Evolutionary conservation across 116 monocot genomes (phyloP).

Genomic region (Dioscorea cayenensis): DNA sequence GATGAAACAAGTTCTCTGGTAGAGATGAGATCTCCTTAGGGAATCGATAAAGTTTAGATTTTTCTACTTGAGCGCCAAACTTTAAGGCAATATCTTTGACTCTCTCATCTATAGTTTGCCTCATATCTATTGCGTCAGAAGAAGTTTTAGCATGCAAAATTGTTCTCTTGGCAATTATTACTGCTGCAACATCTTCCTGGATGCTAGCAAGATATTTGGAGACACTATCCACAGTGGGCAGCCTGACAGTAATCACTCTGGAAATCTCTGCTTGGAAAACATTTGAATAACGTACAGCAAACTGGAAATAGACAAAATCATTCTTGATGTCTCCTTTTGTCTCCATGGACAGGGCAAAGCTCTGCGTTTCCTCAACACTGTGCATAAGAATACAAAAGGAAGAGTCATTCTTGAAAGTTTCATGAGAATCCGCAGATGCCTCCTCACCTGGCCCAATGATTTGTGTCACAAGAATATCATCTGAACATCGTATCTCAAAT

Average conservation of each 20-base stretch:
- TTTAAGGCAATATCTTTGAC: slow-evolving; percentile 79
- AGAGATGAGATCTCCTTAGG: slow-evolving; percentile 76
- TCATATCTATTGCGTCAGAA: slow-evolving; percentile 65
- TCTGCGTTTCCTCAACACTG: slow-evolving; percentile 91
- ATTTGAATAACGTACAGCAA: slow-evolving; percentile 77
- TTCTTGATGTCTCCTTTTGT: slow-evolving; percentile 65
- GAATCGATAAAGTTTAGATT: slow-evolving; percentile 68
- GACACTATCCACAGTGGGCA: slow-evolving; percentile 78
- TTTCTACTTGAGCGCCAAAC: slow-evolving; percentile 72
- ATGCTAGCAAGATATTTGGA: slow-evolving; percentile 73
- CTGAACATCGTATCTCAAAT: slow-evolving; percentile 90
- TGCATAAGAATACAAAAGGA: slow-evolving; percentile 83
- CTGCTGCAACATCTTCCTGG: slow-evolving; percentile 73
- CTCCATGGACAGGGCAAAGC: slow-evolving; percentile 90
- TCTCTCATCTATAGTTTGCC: slow-evolving; percentile 76
- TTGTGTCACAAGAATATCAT: slow-evolving; percentile 91
- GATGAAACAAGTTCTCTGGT: slow-evolving; percentile 93
- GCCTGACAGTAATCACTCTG: slow-evolving; percentile 83
- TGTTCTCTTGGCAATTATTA: slow-evolving; percentile 84
- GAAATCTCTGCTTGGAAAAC: slow-evolving; percentile 71
- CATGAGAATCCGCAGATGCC: slow-evolving; percentile 67
- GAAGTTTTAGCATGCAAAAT: slow-evolving; percentile 57
- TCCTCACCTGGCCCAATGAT: slow-evolving; percentile 97
- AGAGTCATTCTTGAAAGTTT: slow-evolving; percentile 81
- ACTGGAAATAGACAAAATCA: slow-evolving; percentile 83